Evolutionary conservation across 2,329 filamentous ascomycete genomes (phyloP).

Genomic region (Cryphonectria nitschkei): DNA sequence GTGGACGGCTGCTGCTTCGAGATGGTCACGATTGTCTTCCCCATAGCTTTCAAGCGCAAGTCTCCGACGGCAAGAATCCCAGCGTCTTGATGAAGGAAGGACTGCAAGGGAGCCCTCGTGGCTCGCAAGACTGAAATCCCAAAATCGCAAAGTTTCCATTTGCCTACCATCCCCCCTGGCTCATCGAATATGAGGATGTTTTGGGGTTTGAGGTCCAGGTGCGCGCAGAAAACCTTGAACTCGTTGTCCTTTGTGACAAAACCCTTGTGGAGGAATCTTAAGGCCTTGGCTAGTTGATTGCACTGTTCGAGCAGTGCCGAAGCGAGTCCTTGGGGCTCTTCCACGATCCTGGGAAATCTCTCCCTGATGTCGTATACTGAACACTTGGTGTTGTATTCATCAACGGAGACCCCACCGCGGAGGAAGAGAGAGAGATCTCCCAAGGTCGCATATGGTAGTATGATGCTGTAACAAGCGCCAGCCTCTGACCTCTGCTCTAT

Average conservation of each 20-base stretch:
- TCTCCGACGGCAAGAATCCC: conserved; percentile 19
- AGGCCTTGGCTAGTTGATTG: conserved; percentile 19
- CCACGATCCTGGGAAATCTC: conserved; percentile 3
- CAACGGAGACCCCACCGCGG: conserved; percentile 1
- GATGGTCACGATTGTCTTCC: conserved; percentile 10
- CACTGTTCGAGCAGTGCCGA: conserved; percentile 21
- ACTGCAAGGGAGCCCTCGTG: background rate
- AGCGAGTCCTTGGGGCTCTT: background rate
- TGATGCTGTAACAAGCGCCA: conserved; percentile 16
- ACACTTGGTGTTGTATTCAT: background rate
- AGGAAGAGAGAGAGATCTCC: conserved; percentile 27
- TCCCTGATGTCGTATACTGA: conserved; percentile 10
- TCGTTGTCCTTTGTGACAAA: conserved; percentile 19
- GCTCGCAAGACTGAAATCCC: conserved; percentile 26
- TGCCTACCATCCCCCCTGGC: conserved; percentile 15
- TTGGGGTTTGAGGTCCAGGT: conserved; percentile 27
- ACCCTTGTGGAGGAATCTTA: conserved; percentile 27
- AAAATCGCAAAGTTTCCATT: conserved; percentile 28
- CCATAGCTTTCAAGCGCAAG: conserved; percentile 14
- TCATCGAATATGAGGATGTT: conserved; percentile 26
- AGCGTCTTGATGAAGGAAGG: background rate
- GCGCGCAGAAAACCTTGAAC: conserved; percentile 21
- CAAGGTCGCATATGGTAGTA: conserved; percentile 24
- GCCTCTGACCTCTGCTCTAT: conserved; percentile 19
- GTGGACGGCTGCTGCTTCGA: conserved; percentile 11